Evolutionary conservation across 139 green algal species (phyloP).

Genomic region (Gonium pectorale): DNA sequence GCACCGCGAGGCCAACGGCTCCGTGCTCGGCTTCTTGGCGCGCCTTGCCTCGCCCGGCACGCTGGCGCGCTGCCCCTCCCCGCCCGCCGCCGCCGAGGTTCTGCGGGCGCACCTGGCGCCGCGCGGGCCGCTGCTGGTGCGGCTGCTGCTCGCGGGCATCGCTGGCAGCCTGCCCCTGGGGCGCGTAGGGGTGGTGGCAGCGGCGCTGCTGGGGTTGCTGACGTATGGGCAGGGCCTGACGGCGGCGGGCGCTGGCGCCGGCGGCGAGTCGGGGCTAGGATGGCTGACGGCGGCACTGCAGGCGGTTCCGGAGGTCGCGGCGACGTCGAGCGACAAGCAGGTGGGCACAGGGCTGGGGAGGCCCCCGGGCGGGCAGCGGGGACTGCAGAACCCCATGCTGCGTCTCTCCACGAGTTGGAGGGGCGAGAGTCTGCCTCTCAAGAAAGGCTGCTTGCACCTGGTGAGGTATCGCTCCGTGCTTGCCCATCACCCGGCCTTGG

Average conservation of each 20-base stretch:
- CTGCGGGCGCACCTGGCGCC: conserved; percentile 36
- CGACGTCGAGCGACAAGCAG: conserved; percentile 62
- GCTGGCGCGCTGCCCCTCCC: conserved; percentile 1
- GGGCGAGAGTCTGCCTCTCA: too few relatives aligned
- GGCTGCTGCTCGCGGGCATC: conserved; percentile 69
- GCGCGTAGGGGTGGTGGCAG: conserved; percentile 59
- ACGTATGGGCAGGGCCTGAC: conserved; percentile 58
- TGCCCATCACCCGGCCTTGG: too few relatives aligned
- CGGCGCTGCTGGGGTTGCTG: conserved; percentile 68
- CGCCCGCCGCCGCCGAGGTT: conserved; percentile 10
- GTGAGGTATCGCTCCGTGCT: too few relatives aligned
- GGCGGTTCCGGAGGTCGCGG: conserved; percentile 62
- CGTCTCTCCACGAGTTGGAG: too few relatives aligned
- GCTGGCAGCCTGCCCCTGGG: conserved; percentile 64
- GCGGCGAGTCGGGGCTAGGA: conserved; percentile 54
- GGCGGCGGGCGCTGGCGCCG: conserved; percentile 55
- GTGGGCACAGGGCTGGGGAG: conserved; percentile 23
- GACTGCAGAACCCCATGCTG: too few relatives aligned
- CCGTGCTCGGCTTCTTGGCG: conserved; percentile 73
- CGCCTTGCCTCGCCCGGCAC: conserved; percentile 60
- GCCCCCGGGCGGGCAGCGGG: too few relatives aligned
- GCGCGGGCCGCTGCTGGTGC: conserved; percentile 2
- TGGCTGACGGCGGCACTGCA: conserved; percentile 66
- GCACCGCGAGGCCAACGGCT: conserved; percentile 82
- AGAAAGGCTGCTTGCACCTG: too few relatives aligned